Evolutionary conservation across 441 rosid genomes (phyloP).

Genomic region (Croton setiger): DNA sequence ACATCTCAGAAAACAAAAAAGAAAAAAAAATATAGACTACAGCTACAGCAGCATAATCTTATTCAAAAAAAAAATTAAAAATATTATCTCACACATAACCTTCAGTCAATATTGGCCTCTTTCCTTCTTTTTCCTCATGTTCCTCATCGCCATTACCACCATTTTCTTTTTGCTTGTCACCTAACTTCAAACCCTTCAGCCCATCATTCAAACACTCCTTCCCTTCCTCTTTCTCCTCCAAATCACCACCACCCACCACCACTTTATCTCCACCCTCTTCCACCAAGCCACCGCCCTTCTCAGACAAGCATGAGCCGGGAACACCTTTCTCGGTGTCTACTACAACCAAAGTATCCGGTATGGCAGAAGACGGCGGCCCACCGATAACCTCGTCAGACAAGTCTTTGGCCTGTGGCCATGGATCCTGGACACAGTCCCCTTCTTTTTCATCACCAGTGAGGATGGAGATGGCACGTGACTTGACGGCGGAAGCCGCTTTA

Average conservation of each 20-base stretch:
- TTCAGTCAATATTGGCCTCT: conserved; percentile 45
- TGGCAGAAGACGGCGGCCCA: conserved; percentile 5
- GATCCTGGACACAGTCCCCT: conserved; percentile 42
- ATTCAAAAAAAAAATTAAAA: too few relatives aligned
- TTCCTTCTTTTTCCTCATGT: conserved; percentile 29
- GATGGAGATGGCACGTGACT: conserved; percentile 46
- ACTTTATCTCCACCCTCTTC: conserved; percentile 28
- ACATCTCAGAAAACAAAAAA: not conserved
- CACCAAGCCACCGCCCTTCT: conserved; percentile 31
- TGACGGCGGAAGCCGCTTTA: conserved; percentile 62
- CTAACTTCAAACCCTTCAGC: conserved; percentile 36
- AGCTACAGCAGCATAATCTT: not conserved
- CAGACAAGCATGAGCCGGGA: conserved; percentile 35
- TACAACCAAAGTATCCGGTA: conserved; percentile 28
- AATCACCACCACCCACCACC: conserved; percentile 26
- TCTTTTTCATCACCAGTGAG: conserved; percentile 34
- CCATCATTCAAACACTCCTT: conserved; percentile 39
- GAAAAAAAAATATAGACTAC: not conserved
- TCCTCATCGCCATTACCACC: conserved; percentile 15
- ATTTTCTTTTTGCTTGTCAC: conserved; percentile 20
- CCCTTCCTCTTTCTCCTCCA: conserved; percentile 20
- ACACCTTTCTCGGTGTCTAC: conserved; percentile 14
- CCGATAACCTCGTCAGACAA: conserved; percentile 10
- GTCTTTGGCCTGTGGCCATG: conserved; percentile 27
- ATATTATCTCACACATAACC: conserved; percentile 35